Conservation (phyloP, 768 basidiomycete genomes). For the Sistotremastrum niveocremeum region DNA sequence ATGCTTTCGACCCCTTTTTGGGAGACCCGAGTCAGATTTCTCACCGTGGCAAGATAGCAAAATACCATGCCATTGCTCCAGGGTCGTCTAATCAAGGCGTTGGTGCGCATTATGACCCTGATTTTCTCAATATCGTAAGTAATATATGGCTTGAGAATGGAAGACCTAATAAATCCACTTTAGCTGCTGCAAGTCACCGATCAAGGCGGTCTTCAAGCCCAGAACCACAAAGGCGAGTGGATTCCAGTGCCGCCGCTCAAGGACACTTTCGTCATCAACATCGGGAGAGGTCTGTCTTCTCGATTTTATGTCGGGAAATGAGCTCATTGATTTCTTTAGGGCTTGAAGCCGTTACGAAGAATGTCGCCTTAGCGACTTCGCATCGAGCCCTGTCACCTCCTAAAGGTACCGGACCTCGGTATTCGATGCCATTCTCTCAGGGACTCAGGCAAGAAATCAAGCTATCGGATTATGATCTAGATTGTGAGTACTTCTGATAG, state of each 20-base stretch:
- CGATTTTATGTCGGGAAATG: neutral
- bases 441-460: constrained; percentile 10
- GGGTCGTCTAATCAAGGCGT: constrained; percentile 11
- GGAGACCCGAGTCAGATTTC: constrained; percentile 5
- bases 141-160: neutral
- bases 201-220: constrained; percentile 14
- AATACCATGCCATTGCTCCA: constrained; percentile 8
- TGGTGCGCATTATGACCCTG: constrained; percentile 14
- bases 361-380: constrained; percentile 12
- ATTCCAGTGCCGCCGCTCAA: constrained; percentile 14
- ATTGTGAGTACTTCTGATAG: neutral
- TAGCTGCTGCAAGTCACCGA: constrained; percentile 15
- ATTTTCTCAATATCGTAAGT: constrained; percentile 14
- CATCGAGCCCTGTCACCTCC: constrained; percentile 14
- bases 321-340: constrained; percentile 2
- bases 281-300: constrained; percentile 12
- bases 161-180: neutral
- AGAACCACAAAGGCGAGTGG: constrained; percentile 14
- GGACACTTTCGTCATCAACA: constrained; percentile 15
- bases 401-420: constrained; percentile 6
- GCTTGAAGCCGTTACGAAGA: constrained; percentile 12
- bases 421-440: constrained; percentile 16
- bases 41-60: constrained; percentile 10
- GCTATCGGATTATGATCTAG: constrained; percentile 7
- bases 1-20: constrained; percentile 12